phyloP scores from a whole-genome alignment of 1,284 basidiomycete genomes.

The Sphaerobolus stellatus region DNA sequence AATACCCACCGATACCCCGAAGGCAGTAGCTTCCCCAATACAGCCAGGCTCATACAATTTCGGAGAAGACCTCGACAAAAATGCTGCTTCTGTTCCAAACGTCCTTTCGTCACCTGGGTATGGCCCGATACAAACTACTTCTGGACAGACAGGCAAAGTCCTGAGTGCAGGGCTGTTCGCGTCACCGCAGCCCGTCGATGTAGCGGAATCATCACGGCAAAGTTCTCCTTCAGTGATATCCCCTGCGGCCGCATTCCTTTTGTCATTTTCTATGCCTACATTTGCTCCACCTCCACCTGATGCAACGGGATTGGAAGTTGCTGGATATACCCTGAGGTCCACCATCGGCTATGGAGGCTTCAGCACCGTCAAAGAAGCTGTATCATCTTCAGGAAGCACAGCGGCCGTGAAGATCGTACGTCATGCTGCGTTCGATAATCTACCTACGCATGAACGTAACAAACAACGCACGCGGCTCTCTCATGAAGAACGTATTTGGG shows the following conservation, averaged over 20 bases:
- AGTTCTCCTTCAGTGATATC: too few species aligned
- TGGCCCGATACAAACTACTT: too few species aligned
- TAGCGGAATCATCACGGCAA: too few species aligned
- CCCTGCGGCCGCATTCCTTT: constrained; percentile 76
- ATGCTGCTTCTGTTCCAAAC: too few species aligned
- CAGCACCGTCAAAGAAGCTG: constrained; percentile 80
- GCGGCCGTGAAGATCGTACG: constrained; percentile 85
- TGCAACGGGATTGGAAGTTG: constrained; percentile 59
- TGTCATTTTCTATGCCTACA: constrained; percentile 35
- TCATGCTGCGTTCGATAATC: constrained; percentile 43
- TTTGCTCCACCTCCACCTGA: constrained; percentile 42
- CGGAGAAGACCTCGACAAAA: too few species aligned
- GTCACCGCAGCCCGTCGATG: too few species aligned
- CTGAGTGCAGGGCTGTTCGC: too few species aligned
- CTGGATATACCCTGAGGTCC: constrained; percentile 74
- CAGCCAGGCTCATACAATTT: too few species aligned
- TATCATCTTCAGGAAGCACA: constrained; percentile 61
- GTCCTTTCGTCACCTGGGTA: too few species aligned
- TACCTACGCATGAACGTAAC: constrained; percentile 47
- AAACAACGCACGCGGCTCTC: constrained; percentile 59
- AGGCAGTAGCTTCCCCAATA: too few species aligned
- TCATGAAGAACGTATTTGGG: constrained; percentile 82
- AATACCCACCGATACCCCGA: too few species aligned
- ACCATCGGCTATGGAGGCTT: constrained; percentile 84
- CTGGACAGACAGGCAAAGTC: too few species aligned